Evolutionary conservation across 176 grass and related monocot genomes (phyloP), one percentile per base, ranked within the genome.

Genomic region (Areca catechu): DNA sequence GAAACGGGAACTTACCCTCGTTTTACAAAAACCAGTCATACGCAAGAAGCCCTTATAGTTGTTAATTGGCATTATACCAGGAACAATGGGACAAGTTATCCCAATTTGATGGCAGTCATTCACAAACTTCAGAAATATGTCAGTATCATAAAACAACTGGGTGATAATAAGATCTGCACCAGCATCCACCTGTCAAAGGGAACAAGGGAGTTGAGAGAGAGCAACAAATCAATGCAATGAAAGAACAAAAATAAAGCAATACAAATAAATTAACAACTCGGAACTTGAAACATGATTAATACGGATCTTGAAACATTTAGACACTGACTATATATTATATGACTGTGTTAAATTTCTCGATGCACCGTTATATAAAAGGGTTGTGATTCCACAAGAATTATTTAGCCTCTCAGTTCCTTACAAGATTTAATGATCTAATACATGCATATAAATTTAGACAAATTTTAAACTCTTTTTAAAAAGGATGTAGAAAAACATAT

Each of bases 21-120:
- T 94, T 88, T 94, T 94, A 77, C 89, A 94, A 63, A 88, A 94
- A 29, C 66, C 74, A 67, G 89, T 79, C 89, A 94, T 94, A 15
- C 89, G 72, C 58, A 88, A 2, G 71, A 94, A 94, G 77, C 89
- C 83, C 34, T 84, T 84, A 74, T 94, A 88, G 53, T 94, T 88
- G 69, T 94, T 86, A 60, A 94, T 94, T 29, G 89, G 89, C 89
- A 94, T 94, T 68, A 94, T 82, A 59, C 89, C 89, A 82, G 89
- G 89, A 84, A 94, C 84, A 27, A 94, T 94, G 54, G 89, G 89
- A 34, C 89, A 94, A 6, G 70, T 88, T 62, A 94, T 94, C 50
- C 89, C 89, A 81, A 94, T 88, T 30, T 88, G 89, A 51, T 77
- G 79, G 61, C 89, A 94, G 25, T 94, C 89, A 54, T 94, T 76